Conservation (phyloP, 2,329 filamentous ascomycete species). For the Penicillium sp. region DNA sequence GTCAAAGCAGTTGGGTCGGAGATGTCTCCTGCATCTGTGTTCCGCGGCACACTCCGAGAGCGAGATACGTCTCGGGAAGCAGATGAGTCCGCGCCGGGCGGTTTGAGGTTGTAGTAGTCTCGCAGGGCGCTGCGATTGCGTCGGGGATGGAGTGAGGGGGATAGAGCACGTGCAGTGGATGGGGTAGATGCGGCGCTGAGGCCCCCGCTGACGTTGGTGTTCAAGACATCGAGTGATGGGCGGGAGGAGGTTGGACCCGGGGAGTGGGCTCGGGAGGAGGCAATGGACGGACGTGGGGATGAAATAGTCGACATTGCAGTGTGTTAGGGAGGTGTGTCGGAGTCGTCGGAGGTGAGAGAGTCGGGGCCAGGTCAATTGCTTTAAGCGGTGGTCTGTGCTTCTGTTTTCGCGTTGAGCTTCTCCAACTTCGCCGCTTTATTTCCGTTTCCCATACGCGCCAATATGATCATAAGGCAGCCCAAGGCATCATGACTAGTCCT, state of each 20-base stretch:
- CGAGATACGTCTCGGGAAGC: conserved; percentile 29
- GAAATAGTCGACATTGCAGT: conserved; percentile 56
- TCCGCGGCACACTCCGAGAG: conserved; percentile 40
- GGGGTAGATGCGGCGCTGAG: conserved; percentile 42
- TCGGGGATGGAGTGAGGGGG: conserved; percentile 37
- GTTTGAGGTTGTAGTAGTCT: conserved; percentile 87
- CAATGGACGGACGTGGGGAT: conserved; percentile 59
- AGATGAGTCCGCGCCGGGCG: conserved; percentile 34
- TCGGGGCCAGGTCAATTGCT: conserved; percentile 11
- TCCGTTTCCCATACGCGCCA: neutral
- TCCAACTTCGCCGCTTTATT: conserved; percentile 5
- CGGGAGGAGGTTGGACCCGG: conserved; percentile 70
- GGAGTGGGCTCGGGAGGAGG: conserved; percentile 50
- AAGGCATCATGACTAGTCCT: conserved; percentile 24
- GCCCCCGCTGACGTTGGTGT: conserved; percentile 52
- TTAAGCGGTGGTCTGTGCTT: conserved; percentile 29
- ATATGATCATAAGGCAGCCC: neutral
- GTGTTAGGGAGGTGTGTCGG: neutral
- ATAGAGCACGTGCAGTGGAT: conserved; percentile 41
- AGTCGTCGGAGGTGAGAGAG: conserved; percentile 5
- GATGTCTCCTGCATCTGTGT: conserved; percentile 42
- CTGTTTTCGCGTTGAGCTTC: conserved; percentile 11
- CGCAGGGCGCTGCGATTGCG: conserved; percentile 83
- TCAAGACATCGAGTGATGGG: conserved; percentile 65
- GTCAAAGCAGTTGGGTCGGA: conserved; percentile 28